These are phyloP conservation scores for Collybia sp. DNA, from an alignment of 768 basidiomycete species.

Conservation along the genomic window DNA sequence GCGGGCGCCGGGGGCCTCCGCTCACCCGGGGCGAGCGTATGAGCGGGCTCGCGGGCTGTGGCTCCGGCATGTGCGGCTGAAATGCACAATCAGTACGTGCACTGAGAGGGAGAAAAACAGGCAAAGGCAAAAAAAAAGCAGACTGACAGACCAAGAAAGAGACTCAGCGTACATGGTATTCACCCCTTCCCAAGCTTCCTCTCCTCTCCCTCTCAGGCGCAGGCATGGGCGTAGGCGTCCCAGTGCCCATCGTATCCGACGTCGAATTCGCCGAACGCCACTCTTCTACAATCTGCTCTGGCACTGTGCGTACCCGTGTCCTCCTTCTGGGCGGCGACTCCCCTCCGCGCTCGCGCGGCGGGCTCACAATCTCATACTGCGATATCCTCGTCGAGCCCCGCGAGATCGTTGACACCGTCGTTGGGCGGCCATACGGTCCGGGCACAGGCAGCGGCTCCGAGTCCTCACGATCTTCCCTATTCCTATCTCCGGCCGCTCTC, in stretches of 20 bases:
- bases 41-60: background rate
- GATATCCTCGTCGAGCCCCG: conserved; percentile 29
- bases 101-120: conserved; percentile 1
- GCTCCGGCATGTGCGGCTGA: conserved; percentile 3
- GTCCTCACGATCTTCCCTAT: conserved; percentile 4
- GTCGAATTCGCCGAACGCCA: conserved; percentile 23
- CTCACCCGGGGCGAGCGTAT: conserved; percentile 1
- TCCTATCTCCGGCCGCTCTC: no score
- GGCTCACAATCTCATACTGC: conserved; percentile 30
- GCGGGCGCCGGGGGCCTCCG: conserved; percentile 21
- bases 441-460: conserved; percentile 7
- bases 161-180: conserved; percentile 5
- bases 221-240: conserved; percentile 4
- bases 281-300: conserved; percentile 24
- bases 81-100: background rate
- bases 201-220: background rate
- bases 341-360: conserved; percentile 15
- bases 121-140: no score
- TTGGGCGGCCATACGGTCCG: no score
- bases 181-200: background rate
- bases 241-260: conserved; percentile 13
- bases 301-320: conserved; percentile 8
- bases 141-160: background rate
- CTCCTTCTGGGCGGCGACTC: background rate
- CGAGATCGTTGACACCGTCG: conserved; percentile 19